Conservation (phyloP, 257 asterid genomes). For the Echium plantagineum region DNA sequence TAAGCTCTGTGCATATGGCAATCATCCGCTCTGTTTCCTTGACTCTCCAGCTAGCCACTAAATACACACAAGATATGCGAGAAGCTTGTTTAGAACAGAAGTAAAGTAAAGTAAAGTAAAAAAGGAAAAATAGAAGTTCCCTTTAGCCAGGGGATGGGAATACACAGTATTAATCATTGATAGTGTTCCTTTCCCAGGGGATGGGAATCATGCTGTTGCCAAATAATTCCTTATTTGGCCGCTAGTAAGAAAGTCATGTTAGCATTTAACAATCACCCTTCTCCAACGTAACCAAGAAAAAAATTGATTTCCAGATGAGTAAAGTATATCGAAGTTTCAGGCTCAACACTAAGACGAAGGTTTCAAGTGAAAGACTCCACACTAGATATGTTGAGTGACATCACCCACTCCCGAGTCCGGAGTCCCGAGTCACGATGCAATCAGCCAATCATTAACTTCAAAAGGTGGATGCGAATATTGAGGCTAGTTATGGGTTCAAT, state of each 20-base stretch:
- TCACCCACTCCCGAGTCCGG: neutral
- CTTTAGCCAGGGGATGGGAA: constrained; percentile 2
- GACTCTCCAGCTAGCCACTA: constrained; percentile 99
- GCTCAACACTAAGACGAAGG: too few relatives aligned
- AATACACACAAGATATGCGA: constrained; percentile 2
- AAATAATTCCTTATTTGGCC: neutral
- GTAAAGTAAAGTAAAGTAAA: too few relatives aligned
- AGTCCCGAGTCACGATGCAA: too few relatives aligned
- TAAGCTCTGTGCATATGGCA: constrained; percentile 90
- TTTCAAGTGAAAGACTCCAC: too few relatives aligned
- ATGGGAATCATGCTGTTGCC: neutral
- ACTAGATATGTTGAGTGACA: too few relatives aligned
- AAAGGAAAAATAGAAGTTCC: constrained; percentile 9
- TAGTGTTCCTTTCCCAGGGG: neutral
- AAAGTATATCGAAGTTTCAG: too few relatives aligned
- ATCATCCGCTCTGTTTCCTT: constrained; percentile 98
- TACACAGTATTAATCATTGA: too few relatives aligned
- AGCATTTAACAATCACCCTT: too few relatives aligned
- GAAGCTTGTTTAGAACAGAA: neutral
- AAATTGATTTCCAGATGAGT: too few relatives aligned
- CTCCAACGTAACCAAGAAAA: too few relatives aligned
- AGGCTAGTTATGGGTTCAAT: neutral
- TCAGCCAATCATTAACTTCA: neutral
- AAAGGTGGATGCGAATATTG: neutral
- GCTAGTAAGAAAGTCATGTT: neutral